A percentile compares a stretch with the other conserved stretches of the same genome.
These are phyloP conservation scores for Artemisia annua DNA, from an alignment of 129 eudicot species.

Conservation along the genomic window DNA sequence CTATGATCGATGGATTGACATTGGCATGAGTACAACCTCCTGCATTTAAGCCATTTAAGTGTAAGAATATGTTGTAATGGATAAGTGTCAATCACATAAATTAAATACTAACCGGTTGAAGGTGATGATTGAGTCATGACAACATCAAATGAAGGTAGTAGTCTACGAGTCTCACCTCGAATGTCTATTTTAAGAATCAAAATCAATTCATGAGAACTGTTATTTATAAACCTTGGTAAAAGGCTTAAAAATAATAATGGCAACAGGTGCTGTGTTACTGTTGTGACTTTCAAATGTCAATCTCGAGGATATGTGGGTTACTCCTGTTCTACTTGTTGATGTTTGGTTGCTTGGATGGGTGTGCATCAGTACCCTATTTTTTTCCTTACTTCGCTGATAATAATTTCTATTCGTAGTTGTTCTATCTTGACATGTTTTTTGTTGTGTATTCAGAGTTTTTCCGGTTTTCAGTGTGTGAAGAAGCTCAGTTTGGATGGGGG, in stretches of 20 bases:
- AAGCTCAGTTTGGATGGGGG: not conserved
- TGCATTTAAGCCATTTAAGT: not conserved
- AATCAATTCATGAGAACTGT: not conserved
- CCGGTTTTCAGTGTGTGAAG: not conserved
- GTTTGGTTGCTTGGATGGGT: not conserved
- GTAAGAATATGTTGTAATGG: not conserved
- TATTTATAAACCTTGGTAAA: not conserved
- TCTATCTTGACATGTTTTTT: not conserved
- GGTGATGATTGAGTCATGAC: not conserved
- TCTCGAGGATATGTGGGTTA: not conserved
- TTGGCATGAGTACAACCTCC: not conserved
- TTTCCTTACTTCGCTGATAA: slow-evolving; percentile 1
- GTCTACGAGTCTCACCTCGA: not conserved
- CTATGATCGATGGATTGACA: not conserved
- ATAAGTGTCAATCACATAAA: not conserved
- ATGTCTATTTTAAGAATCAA: not conserved
- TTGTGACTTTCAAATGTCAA: not conserved
- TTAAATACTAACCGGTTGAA: not conserved
- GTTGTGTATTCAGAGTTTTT: not conserved
- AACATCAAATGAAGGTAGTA: not conserved
- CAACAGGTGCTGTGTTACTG: not conserved
- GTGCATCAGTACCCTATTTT: not conserved
- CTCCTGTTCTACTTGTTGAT: not conserved
- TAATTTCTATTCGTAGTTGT: not conserved
- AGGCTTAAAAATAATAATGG: not conserved